Percentiles rank a stretch among this genome's conserved stretches.
These are phyloP conservation scores for Xerophyta viscosa DNA, from an alignment of 106 monocot genomes.

Conservation along the genomic window DNA sequence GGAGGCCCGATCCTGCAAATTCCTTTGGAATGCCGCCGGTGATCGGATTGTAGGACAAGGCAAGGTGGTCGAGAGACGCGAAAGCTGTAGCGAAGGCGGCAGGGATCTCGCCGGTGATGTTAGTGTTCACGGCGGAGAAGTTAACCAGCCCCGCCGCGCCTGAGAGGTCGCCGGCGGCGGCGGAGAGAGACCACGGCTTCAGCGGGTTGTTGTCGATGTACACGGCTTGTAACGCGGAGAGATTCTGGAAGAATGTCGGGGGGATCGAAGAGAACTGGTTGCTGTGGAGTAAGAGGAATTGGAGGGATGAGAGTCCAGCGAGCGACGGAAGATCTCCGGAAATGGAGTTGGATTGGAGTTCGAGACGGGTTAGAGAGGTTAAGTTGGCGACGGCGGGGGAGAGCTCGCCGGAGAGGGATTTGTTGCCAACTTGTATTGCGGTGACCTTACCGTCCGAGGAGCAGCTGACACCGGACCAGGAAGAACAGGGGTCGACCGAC, in stretches of 20 bases:
- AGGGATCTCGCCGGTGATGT: slow-evolving; percentile 37
- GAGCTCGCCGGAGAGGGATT: slow-evolving; percentile 27
- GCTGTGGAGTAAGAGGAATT: slow-evolving; percentile 42
- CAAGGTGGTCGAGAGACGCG: slow-evolving; percentile 25
- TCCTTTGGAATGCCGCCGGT: slow-evolving; percentile 10
- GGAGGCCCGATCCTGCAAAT: slow-evolving; percentile 15
- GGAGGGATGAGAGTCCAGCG: slow-evolving; percentile 24
- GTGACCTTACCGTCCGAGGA: slow-evolving; percentile 23
- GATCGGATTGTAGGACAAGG: slow-evolving; percentile 26
- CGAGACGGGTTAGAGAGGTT: slow-evolving; percentile 45
- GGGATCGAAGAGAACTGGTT: slow-evolving; percentile 54
- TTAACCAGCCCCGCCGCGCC: slow-evolving; percentile 29
- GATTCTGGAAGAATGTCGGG: slow-evolving; percentile 35
- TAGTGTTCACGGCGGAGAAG: slow-evolving; percentile 52
- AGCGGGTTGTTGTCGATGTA: slow-evolving; percentile 58
- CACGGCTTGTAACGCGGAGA: slow-evolving; percentile 25
- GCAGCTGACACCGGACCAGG: slow-evolving; percentile 44
- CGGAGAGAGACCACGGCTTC: slow-evolving; percentile 28
- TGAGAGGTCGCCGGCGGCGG: slow-evolving; percentile 15
- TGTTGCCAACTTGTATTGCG: slow-evolving; percentile 50
- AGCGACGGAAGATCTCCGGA: slow-evolving; percentile 44
- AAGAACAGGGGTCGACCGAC: slow-evolving; percentile 29
- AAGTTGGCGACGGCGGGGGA: slow-evolving; percentile 27
- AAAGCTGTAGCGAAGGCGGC: slow-evolving; percentile 25
- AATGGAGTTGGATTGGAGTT: slow-evolving; percentile 40